Base-by-base conservation (phyloP, 1,139 yeast genomes). In the Meyerozyma smithsonii region DNA sequence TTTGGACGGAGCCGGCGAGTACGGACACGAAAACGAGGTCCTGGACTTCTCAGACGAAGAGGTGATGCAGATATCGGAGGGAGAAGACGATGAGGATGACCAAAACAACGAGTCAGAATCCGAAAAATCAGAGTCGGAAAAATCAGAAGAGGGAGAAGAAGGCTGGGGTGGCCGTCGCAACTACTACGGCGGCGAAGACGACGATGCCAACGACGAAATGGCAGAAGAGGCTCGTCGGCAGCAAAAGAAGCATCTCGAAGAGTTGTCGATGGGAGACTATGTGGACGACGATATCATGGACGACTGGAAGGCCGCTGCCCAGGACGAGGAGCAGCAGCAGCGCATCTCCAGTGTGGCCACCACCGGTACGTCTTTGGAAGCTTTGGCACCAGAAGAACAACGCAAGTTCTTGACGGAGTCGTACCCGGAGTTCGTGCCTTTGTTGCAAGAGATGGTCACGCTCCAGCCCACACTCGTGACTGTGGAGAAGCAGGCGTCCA, bases 171-270 rank as follows among this genome's bases (percentile, higher is more conserved):
- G 77, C 3, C 74, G 79, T 21, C 74, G 77, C 47, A 82, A 85
- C 50, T 90, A 88, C 60, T 92, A 78, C 52, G 83, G 82, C 39
- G 95, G 95, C 42, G 97, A 94, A 26, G 88, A 82, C 32, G 96
- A 84, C 44, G 84, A 81, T 36, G 86, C 87, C 5, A 81, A 78
- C 45, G 37, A 39, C 14, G 81, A 78, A 45, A 84, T 89, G 66
- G 92, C 94, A 42, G 81, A 81, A 50, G 97, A 92, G 63, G 97
- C 97, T 0, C 56, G 87, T 42, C 79, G 89, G 56, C 81, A 88
- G 48, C 97, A 90, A 62, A 85, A 84, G 66, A 80, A 82, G 58
- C 96, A 90, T 55, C 65, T 90, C 46, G 79, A 80, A 48, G 95
- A 86, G 39, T 70, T 92, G 51, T 81, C 79, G 36, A 81, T 85